Evolutionary conservation across 2,329 filamentous ascomycete genomes (phyloP), one percentile per base, ranked within the genome.

Genomic region (Colletotrichum spinosum): DNA sequence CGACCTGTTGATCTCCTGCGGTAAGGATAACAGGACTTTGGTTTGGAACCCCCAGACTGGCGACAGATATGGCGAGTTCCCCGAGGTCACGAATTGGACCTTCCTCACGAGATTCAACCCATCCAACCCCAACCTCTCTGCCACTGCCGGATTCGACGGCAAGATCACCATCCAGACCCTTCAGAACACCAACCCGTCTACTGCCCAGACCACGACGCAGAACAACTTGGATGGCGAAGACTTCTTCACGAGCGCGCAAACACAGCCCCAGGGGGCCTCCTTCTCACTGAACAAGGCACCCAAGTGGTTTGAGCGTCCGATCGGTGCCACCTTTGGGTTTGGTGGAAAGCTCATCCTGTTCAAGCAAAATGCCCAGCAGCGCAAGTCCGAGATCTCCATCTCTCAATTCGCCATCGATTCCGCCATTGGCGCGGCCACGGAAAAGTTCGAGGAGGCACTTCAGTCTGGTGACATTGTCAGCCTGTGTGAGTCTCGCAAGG

Each of bases 1-100:
- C 54, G 92, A 96, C 72, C 84, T 99, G 55, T 81, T 99, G 54
- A 85, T 99, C 25, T 99, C 96, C 2, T 97, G 92, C 70, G 97
- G 96, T 70, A 98, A 98, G 80, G 96, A 99, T 79, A 98, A 98
- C 76, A 89, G 93, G 72, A 97, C 94, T 2, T 87, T 99, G 67
- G 90, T 96, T 67, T 99, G 97, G 96, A 98, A 98, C 78, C 93
- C 96, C 1, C 92, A 96, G 73, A 97, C 92, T 3, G 95, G 95
- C 57, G 89, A 96, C 75, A 85, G 88, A 11, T 91, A 94, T 69
- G 96, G 97, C 69, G 95, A 98, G 79, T 95, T 98, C 74, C 94
- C 95, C 5, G 93, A 97, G 72, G 94, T 97, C 58, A 97, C 95
- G n/a, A 99, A 98, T 79, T 99, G 96, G 95, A 97, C 94, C 6